These are phyloP conservation scores for Penicillium coprophilum DNA, from an alignment of 495 filamentous ascomycete species.

Conservation along the genomic window DNA sequence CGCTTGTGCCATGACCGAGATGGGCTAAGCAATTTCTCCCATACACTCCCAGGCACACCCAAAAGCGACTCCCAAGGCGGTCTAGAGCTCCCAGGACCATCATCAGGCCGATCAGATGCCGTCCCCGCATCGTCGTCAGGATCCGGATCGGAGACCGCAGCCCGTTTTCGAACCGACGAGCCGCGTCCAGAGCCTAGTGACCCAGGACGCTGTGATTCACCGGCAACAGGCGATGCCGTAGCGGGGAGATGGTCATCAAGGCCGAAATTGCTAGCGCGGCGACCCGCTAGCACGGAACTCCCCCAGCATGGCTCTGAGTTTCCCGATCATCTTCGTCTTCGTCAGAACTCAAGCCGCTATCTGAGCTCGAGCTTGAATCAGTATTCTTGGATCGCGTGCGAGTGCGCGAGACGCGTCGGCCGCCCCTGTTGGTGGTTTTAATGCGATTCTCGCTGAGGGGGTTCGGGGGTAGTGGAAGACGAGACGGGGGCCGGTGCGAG, in stretches of 20 bases:
- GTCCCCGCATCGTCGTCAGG: constrained; percentile 45
- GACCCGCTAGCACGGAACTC: constrained; percentile 25
- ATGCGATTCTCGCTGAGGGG: constrained; percentile 50
- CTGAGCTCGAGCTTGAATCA: constrained; percentile 48
- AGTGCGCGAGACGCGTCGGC: constrained; percentile 36
- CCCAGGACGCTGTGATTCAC: constrained; percentile 39
- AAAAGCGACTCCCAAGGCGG: constrained; percentile 76
- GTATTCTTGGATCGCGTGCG: constrained; percentile 35
- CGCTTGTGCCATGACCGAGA: constrained; percentile 77
- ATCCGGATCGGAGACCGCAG: constrained; percentile 42
- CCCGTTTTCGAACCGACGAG: constrained; percentile 36
- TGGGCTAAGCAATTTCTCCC: constrained; percentile 83
- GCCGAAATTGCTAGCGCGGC: constrained; percentile 42
- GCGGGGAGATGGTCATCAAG: constrained; percentile 35
- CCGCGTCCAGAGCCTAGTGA: constrained; percentile 45
- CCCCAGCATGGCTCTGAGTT: constrained; percentile 20
- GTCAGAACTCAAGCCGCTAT: constrained; percentile 47
- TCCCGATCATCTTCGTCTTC: constrained; percentile 50
- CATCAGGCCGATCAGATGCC: constrained; percentile 50
- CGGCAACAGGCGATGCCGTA: constrained; percentile 31
- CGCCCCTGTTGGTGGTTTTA: constrained; percentile 34
- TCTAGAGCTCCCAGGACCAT: constrained; percentile 49
- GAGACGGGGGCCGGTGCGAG: constrained; percentile 76
- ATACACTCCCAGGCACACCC: constrained; percentile 71
- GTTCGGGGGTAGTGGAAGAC: constrained; percentile 88